A percentile compares a stretch with the other conserved stretches of the same genome.
Evolutionary conservation across 352 stramenopile genomes (phyloP).

Genomic region (Phytophthora rubi): DNA sequence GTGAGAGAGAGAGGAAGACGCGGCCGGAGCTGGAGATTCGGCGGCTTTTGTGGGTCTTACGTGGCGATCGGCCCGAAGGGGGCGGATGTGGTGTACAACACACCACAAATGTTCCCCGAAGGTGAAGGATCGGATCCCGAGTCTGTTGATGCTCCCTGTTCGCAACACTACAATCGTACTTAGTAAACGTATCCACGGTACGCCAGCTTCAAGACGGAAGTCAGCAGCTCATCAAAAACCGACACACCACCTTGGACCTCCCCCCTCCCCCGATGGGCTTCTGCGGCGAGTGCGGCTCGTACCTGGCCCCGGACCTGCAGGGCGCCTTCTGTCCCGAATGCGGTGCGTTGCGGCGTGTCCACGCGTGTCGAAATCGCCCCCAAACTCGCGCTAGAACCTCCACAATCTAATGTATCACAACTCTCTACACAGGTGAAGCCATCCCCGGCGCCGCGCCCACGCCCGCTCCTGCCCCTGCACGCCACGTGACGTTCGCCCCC

Average conservation of each 20-base stretch:
- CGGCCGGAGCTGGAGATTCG: neutral
- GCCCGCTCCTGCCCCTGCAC: slow-evolving; percentile 8
- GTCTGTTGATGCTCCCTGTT: neutral
- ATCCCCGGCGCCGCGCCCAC: slow-evolving; percentile 24
- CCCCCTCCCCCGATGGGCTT: slow-evolving; percentile 62
- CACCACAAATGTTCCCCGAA: too few species aligned
- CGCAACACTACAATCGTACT: neutral
- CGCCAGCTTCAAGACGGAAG: slow-evolving; percentile 10
- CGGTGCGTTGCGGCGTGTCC: slow-evolving; percentile 43
- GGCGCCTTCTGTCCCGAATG: slow-evolving; percentile 81
- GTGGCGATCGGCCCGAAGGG: too few species aligned
- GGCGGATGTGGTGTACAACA: too few species aligned
- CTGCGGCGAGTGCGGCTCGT: slow-evolving; percentile 82
- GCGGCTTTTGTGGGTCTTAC: too few species aligned
- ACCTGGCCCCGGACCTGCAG: slow-evolving; percentile 58
- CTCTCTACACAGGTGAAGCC: slow-evolving; percentile 21
- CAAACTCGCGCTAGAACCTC: slow-evolving; percentile 3
- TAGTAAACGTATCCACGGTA: neutral
- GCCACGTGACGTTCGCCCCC: slow-evolving; percentile 30
- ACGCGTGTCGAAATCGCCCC: neutral
- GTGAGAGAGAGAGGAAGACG: neutral
- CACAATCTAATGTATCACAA: slow-evolving; percentile 16
- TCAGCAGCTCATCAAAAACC: neutral
- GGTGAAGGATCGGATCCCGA: neutral
- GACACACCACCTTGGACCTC: neutral